phyloP scores from a whole-genome alignment of 345 rosid species.

The Excoecaria cochinchinensis region DNA sequence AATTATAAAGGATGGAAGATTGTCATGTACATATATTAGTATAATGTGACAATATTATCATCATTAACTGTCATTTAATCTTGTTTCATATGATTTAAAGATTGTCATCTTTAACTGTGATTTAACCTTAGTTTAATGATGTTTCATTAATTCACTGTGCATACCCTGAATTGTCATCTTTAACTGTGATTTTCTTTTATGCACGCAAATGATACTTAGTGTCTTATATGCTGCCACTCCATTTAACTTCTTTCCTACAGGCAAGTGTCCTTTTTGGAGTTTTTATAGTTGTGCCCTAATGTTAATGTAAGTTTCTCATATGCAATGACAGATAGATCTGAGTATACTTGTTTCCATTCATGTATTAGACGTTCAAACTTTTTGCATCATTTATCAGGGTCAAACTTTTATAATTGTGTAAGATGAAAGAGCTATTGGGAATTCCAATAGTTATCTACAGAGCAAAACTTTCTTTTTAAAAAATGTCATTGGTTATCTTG shows the following conservation, averaged over 20 bases:
- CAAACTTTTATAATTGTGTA: not conserved
- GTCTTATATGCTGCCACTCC: conserved; percentile 61
- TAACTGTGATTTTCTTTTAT: not conserved
- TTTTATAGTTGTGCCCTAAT: not conserved
- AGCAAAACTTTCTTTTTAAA: not conserved
- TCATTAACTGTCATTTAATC: too few relatives aligned
- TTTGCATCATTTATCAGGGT: not conserved
- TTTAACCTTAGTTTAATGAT: not conserved
- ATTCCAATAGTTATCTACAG: not conserved
- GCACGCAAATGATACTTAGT: conserved; percentile 61
- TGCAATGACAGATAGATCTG: not conserved
- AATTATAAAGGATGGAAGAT: not conserved
- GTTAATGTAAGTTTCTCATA: not conserved
- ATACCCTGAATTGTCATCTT: not conserved
- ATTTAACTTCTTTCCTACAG: conserved; percentile 68
- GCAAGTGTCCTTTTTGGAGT: conserved; percentile 30
- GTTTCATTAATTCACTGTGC: not conserved
- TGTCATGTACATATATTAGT: not conserved
- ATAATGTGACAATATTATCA: not conserved
- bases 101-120: too few relatives aligned
- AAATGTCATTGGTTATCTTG: not conserved
- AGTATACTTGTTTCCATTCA: not conserved
- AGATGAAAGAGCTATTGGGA: not conserved
- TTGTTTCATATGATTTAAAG: not conserved
- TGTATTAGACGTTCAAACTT: not conserved